These are phyloP conservation scores for Suillus bovinus DNA, from an alignment of 768 basidiomycete genomes.

Conservation along the genomic window DNA sequence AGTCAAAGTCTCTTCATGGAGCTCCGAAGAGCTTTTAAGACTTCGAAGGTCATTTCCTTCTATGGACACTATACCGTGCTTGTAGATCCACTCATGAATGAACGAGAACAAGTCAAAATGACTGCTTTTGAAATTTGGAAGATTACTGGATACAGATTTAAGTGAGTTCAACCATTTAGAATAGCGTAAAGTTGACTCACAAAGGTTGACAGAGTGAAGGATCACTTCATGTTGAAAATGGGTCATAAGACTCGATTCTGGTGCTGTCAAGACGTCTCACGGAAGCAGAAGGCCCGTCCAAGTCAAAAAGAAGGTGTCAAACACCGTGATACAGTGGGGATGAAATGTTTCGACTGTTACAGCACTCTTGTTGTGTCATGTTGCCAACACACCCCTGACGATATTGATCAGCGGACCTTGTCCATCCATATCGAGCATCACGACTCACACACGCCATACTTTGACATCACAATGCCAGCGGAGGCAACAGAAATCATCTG, in stretches of 20 bases:
- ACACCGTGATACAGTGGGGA: conserved; percentile 9
- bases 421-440: conserved; percentile 25
- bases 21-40: neutral
- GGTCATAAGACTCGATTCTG: conserved; percentile 52
- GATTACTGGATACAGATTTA: too few species aligned
- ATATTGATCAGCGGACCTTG: neutral
- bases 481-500: conserved; percentile 35
- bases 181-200: neutral
- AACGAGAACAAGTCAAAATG: conserved; percentile 3
- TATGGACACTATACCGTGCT: conserved; percentile 20
- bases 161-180: too few species aligned
- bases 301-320: conserved; percentile 7
- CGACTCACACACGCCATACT: conserved; percentile 48
- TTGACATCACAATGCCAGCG: conserved; percentile 32
- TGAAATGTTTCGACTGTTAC: neutral
- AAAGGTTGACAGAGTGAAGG: conserved; percentile 4
- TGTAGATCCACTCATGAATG: conserved; percentile 16
- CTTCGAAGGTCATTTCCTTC: conserved; percentile 22
- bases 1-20: too few species aligned
- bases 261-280: conserved; percentile 52
- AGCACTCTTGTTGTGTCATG: conserved; percentile 6
- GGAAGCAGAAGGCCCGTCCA: conserved; percentile 37
- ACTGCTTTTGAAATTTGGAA: too few species aligned
- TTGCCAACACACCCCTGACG: conserved; percentile 8
- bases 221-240: conserved; percentile 30